A percentile compares a stretch with the other conserved stretches of the same genome.
Evolutionary conservation across 2,329 filamentous ascomycete genomes (phyloP).

Genomic region (Colletotrichum australisinense): DNA sequence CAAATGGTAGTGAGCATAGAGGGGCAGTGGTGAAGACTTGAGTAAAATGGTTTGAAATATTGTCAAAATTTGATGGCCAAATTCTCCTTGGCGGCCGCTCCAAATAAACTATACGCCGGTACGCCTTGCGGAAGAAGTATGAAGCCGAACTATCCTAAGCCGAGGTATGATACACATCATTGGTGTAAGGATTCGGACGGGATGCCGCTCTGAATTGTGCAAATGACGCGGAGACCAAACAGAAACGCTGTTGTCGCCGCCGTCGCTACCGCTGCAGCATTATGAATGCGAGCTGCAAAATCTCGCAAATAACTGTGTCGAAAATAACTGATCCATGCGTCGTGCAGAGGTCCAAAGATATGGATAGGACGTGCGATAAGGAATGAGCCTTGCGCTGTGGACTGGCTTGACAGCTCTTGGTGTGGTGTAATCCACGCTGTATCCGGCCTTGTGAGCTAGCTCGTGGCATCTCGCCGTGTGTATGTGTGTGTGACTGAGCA

Average conservation of each 20-base stretch:
- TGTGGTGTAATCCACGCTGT: background rate
- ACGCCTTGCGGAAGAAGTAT: constrained; percentile 32
- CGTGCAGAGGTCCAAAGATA: constrained; percentile 25
- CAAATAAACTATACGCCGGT: constrained; percentile 30
- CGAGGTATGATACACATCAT: constrained; percentile 27
- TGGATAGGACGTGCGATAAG: constrained; percentile 17
- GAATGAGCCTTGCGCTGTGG: background rate
- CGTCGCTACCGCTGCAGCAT: constrained; percentile 14
- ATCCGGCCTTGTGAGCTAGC: background rate
- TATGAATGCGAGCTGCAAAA: constrained; percentile 12
- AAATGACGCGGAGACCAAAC: constrained; percentile 2
- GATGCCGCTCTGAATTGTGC: constrained; percentile 12
- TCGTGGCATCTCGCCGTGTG: constrained; percentile 11
- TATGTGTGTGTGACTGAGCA: background rate
- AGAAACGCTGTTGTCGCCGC: constrained; percentile 9
- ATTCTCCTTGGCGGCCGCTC: constrained; percentile 19
- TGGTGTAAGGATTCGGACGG: constrained; percentile 12
- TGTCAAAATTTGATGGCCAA: constrained; percentile 16
- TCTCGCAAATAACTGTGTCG: constrained; percentile 19
- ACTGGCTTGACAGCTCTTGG: background rate
- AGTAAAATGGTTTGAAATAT: background rate
- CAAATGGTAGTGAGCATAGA: background rate
- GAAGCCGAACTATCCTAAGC: constrained; percentile 32
- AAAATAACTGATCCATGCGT: constrained; percentile 5
- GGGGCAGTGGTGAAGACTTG: background rate